Conservation (phyloP, 495 filamentous ascomycete genomes). For the Pyrenula aspistea region DNA sequence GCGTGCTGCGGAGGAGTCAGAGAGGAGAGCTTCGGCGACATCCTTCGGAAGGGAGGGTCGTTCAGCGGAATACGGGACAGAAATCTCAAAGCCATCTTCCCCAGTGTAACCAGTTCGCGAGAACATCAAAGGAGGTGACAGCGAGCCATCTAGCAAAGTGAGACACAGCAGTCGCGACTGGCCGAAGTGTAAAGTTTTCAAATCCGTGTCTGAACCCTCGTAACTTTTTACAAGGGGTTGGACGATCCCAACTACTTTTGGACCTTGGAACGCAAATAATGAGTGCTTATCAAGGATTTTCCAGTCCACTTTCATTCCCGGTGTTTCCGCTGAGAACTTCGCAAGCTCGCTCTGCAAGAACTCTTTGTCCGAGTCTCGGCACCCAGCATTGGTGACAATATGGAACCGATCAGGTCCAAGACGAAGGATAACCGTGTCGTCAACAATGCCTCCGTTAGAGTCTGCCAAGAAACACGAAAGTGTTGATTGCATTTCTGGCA, state of each 20-base stretch:
- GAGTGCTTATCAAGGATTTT: constrained; percentile 55
- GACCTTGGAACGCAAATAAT: constrained; percentile 81
- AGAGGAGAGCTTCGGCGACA: constrained; percentile 52
- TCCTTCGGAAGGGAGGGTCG: constrained; percentile 22
- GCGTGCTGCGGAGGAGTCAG: constrained; percentile 48
- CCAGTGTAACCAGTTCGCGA: constrained; percentile 91
- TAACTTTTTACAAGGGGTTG: constrained; percentile 36
- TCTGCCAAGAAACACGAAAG: constrained; percentile 71
- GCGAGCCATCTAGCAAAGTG: constrained; percentile 29
- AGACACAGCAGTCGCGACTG: constrained; percentile 47
- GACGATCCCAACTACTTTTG: constrained; percentile 55
- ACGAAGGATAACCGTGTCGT: constrained; percentile 81
- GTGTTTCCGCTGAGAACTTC: constrained; percentile 31
- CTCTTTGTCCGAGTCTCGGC: constrained; percentile 69
- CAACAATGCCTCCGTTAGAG: constrained; percentile 77
- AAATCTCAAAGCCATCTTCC: constrained; percentile 97
- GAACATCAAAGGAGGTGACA: constrained; percentile 51
- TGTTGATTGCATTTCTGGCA: constrained; percentile 52
- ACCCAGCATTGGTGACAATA: constrained; percentile 92
- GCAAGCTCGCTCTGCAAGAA: constrained; percentile 58
- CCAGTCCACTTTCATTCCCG: constrained; percentile 45
- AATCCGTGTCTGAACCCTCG: constrained; percentile 33
- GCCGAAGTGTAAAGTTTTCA: constrained; percentile 71
- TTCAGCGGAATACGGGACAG: constrained; percentile 41
- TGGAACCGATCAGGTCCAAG: constrained; percentile 63